Base-by-base conservation (phyloP, 163 green algal species). In the Scenedesmus sp. region DNA sequence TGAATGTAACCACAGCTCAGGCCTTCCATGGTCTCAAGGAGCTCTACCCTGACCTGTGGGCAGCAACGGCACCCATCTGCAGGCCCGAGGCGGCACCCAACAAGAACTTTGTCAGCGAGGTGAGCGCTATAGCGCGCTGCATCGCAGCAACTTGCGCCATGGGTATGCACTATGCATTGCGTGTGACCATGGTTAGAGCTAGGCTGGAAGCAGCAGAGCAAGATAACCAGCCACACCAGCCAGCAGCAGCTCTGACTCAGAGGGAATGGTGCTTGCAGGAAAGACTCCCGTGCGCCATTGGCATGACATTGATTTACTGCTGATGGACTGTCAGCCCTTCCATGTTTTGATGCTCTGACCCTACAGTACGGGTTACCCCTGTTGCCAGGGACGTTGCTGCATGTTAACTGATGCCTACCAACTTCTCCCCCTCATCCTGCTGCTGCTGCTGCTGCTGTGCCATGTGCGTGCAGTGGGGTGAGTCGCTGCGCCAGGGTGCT, bases 61-160 rank as follows among this genome's bases (percentile, higher is more conserved):
- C 88, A 23, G 55, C 46, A 46, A 92, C 88, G 34, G 34, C 59
- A 15, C 88, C 88, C 1, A 92, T 92, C 62, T 92, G 88, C 81
- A 67, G 88, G 60, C 88, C 88, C 6, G 60, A 73, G 52, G 60
- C 88, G 6, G 88, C 88, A 23, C 79, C 88, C 52, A 92, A 92
- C 79, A 92, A 92, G 88, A 88, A 88, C 62, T 92, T 92, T 79
- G 74, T 92, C 52, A 92, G 88, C n/a, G 88, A 92, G 20, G 56
- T 59, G 82, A 26, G 82, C 2, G 12, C 13, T 52, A 26, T 18
- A 34, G 66, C 16, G 8, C 26, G 70, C 46, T 79, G 70, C 70
- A 52, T 0, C 3, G 70, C 70, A 12, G 70, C 64, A 73, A 13
- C 59, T 8, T 64, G 59, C 59, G 59, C 59, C 59, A 10, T 64